Conservation (phyloP, 306 rosid genomes). For the Inga laurina region DNA sequence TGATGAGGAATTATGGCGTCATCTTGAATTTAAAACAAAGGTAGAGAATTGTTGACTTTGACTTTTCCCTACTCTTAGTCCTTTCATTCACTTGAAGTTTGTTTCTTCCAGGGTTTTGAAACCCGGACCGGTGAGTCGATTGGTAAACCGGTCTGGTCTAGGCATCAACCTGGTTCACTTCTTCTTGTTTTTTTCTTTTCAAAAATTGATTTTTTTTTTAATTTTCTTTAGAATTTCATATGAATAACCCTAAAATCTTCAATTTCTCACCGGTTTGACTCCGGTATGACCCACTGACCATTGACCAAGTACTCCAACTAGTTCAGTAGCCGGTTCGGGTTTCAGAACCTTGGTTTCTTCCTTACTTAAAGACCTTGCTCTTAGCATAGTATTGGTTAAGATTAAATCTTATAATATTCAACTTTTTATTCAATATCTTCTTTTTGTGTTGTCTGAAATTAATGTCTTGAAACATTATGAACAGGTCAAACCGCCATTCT, state of each 20-base stretch:
- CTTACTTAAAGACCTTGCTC: neutral
- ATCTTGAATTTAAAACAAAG: conserved; percentile 77
- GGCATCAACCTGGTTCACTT: too few species aligned
- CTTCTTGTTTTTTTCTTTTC: too few species aligned
- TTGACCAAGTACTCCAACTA: too few species aligned
- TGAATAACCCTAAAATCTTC: too few species aligned
- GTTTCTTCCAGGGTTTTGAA: neutral
- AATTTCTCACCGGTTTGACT: too few species aligned
- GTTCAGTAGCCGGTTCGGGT: too few species aligned
- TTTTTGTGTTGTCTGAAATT: conserved; percentile 25
- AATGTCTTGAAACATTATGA: conserved; percentile 4
- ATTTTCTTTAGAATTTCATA: too few species aligned
- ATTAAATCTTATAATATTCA: neutral
- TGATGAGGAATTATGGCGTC: conserved; percentile 75
- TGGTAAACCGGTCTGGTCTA: too few species aligned
- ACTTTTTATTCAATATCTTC: conserved; percentile 13
- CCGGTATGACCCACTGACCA: too few species aligned
- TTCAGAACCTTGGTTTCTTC: neutral
- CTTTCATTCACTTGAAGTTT: neutral
- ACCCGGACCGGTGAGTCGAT: too few species aligned
- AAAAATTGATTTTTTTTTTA: too few species aligned
- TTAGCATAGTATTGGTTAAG: neutral
- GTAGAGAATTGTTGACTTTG: conserved; percentile 32
- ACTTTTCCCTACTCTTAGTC: neutral
- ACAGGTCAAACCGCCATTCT: conserved; percentile 79